phyloP scores from a whole-genome alignment of 2,329 filamentous ascomycete genomes.

The Exophiala calicioides region DNA sequence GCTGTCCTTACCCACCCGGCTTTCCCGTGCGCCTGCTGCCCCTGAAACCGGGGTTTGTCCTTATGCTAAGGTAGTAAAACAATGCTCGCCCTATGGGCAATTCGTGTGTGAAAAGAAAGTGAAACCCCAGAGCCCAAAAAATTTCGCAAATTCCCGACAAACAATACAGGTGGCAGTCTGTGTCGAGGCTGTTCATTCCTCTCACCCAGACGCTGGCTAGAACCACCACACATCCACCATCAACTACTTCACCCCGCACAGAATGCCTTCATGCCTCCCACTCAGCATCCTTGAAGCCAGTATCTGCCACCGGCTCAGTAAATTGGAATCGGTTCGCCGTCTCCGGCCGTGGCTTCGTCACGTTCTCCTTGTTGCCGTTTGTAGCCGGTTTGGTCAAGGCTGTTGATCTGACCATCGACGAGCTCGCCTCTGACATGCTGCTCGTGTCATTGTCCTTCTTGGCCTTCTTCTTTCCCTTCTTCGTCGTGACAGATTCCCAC shows the following conservation, averaged over 20 bases:
- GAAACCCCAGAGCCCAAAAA: not conserved
- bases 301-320: slow-evolving; percentile 15
- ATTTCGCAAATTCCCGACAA: not conserved
- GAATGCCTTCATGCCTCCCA: slow-evolving; percentile 24
- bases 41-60: too few relatives aligned
- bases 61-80: too few relatives aligned
- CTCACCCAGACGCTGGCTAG: not conserved
- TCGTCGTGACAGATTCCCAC: slow-evolving; percentile 64
- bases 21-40: too few relatives aligned
- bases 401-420: slow-evolving; percentile 13
- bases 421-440: slow-evolving; percentile 49
- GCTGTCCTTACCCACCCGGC: too few relatives aligned
- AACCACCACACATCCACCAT: too few relatives aligned
- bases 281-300: slow-evolving; percentile 26
- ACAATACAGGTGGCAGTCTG: not conserved
- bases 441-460: slow-evolving; percentile 43
- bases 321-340: slow-evolving; percentile 28
- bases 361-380: slow-evolving; percentile 23
- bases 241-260: too few relatives aligned
- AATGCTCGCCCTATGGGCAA: too few relatives aligned
- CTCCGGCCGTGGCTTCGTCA: slow-evolving; percentile 12
- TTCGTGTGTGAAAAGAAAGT: not conserved
- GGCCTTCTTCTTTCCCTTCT: slow-evolving; percentile 57
- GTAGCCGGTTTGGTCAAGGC: slow-evolving; percentile 6
- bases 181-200: not conserved